Conservation (phyloP, 176 grass and related monocot species). For the Juncus effusus region DNA sequence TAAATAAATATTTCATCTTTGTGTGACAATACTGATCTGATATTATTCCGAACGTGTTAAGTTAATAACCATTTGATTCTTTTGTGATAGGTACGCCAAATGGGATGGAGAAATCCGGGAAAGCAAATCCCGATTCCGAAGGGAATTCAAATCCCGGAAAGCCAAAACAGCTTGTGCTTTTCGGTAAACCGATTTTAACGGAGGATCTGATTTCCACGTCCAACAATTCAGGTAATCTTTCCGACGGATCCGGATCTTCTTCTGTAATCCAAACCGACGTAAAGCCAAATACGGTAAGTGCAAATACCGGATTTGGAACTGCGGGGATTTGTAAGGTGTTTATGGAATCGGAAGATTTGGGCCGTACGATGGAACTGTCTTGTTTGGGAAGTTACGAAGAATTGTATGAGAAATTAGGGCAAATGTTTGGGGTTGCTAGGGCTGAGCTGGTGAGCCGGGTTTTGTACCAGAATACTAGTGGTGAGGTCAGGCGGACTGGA, state of each 20-base stretch:
- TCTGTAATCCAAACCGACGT: conserved; percentile 47
- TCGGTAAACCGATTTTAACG: conserved; percentile 64
- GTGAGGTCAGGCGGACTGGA: conserved; percentile 56
- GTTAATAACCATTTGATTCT: not conserved
- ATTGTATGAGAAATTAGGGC: conserved; percentile 47
- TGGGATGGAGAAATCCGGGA: conserved; percentile 30
- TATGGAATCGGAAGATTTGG: conserved; percentile 69
- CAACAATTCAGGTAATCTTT: conserved; percentile 46
- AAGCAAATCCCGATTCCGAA: conserved; percentile 25
- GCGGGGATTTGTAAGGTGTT: conserved; percentile 81
- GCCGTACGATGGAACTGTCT: conserved; percentile 69
- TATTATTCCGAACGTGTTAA: too few species aligned
- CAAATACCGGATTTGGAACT: too few species aligned
- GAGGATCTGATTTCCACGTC: conserved; percentile 68
- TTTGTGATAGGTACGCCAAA: conserved; percentile 21
- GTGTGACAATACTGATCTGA: too few species aligned
- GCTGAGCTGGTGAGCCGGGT: conserved; percentile 53
- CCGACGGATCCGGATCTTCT: conserved; percentile 55
- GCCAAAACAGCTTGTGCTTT: conserved; percentile 49
- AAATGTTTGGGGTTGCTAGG: conserved; percentile 54
- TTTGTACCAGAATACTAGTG: conserved; percentile 47
- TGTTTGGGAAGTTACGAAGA: conserved; percentile 65
- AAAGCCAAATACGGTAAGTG: conserved; percentile 19
- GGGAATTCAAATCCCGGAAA: conserved; percentile 13
- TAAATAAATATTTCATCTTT: conserved; percentile 1